Evolutionary conservation across 345 rosid genomes (phyloP).

Genomic region (Abelmoschus esculentus): DNA sequence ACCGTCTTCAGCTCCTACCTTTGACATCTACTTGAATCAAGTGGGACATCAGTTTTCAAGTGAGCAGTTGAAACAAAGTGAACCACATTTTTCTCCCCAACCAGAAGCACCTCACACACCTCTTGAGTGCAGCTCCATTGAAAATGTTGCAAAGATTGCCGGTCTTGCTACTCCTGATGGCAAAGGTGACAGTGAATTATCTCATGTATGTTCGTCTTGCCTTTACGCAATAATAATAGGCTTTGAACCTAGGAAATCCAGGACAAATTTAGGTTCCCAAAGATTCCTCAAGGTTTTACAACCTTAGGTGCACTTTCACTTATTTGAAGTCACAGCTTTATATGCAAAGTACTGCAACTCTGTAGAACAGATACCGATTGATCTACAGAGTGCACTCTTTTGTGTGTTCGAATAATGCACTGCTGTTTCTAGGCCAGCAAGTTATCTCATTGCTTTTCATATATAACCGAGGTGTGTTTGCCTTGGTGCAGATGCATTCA

Average conservation of each 20-base stretch:
- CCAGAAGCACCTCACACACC: neutral
- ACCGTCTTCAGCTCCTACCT: conserved; percentile 24
- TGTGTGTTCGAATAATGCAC: neutral
- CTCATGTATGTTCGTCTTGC: neutral
- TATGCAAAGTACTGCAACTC: neutral
- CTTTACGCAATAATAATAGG: neutral
- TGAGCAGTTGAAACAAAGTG: conserved; percentile 19
- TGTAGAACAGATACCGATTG: neutral
- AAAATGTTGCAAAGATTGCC: conserved; percentile 1
- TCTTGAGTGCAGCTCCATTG: conserved; percentile 11
- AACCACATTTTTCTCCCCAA: conserved; percentile 7
- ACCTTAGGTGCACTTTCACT: neutral
- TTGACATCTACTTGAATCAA: conserved; percentile 22
- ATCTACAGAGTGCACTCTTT: neutral
- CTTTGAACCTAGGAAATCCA: neutral
- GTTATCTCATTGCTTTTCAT: neutral
- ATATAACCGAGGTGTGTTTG: neutral
- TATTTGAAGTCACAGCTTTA: neutral
- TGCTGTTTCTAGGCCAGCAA: neutral
- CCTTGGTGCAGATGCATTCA: conserved; percentile 5
- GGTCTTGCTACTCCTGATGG: neutral
- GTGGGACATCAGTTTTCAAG: conserved; percentile 24
- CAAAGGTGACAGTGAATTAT: neutral
- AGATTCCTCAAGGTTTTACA: neutral
- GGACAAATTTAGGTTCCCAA: neutral